A percentile compares a stretch with the other conserved stretches of the same genome.
These are phyloP conservation scores for Aeschynomene evenia DNA, from an alignment of 306 rosid genomes.

Conservation along the genomic window DNA sequence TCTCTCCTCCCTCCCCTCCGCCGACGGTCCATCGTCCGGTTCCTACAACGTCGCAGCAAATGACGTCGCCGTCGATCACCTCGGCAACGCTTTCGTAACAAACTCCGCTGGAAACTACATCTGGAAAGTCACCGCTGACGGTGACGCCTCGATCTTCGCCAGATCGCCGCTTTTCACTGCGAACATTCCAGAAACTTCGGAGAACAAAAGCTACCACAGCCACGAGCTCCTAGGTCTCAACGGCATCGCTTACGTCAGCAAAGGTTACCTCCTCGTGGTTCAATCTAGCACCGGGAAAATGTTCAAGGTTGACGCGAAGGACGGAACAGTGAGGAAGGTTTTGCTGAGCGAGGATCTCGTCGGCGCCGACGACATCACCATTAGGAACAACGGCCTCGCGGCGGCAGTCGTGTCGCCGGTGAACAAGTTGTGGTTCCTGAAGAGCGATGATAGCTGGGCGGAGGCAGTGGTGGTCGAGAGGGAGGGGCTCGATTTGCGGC, in stretches of 20 bases:
- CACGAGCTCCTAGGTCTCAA: constrained; percentile 48
- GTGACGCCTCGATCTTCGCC: constrained; percentile 63
- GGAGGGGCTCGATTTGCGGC: constrained; percentile 41
- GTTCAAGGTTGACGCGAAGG: constrained; percentile 64
- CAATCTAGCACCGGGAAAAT: constrained; percentile 73
- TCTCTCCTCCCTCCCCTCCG: constrained; percentile 38
- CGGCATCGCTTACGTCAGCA: constrained; percentile 70
- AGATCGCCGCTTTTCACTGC: constrained; percentile 40
- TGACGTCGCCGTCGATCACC: constrained; percentile 61
- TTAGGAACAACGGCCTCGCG: constrained; percentile 44
- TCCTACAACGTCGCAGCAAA: constrained; percentile 31
- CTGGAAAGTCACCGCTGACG: constrained; percentile 61
- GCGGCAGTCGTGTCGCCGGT: constrained; percentile 53
- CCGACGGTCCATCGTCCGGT: not conserved
- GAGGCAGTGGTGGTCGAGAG: constrained; percentile 58
- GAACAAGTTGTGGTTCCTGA: constrained; percentile 58
- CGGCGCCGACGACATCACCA: constrained; percentile 57
- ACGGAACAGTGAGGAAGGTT: constrained; percentile 61
- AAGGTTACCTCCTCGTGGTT: constrained; percentile 80
- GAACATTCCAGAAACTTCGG: constrained; percentile 17
- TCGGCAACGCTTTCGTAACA: constrained; percentile 76
- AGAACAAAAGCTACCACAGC: not conserved
- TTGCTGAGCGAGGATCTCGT: constrained; percentile 46
- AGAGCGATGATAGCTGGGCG: constrained; percentile 72
- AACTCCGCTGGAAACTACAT: constrained; percentile 69